These are phyloP conservation scores for Nakazawaea populi DNA, from an alignment of 805 yeast species.

Conservation along the genomic window DNA sequence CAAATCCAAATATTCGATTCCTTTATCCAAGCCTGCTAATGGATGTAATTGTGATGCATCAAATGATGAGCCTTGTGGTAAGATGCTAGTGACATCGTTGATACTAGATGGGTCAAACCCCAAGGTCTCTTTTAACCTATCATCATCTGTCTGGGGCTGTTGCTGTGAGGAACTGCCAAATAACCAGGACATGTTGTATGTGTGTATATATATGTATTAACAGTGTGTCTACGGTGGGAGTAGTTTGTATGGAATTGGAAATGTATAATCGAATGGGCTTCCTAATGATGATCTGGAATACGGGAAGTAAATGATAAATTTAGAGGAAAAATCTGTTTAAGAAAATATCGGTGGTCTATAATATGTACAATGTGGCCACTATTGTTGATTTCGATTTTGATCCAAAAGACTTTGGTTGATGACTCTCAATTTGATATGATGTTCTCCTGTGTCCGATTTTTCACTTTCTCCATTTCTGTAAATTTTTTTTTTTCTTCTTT, in stretches of 20 bases:
- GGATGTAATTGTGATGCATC: slow-evolving; percentile 82
- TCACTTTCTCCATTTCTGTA: not conserved
- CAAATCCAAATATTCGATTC: slow-evolving; percentile 82
- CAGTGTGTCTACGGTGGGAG: no score
- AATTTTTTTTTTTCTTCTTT: no score
- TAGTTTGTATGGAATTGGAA: no score
- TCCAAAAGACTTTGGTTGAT: no score
- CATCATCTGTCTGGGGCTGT: slow-evolving; percentile 15
- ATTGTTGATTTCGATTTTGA: no score
- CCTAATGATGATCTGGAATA: not conserved
- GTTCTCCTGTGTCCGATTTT: not conserved
- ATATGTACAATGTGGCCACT: not conserved
- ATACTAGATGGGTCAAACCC: slow-evolving; percentile 67
- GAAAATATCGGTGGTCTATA: not conserved
- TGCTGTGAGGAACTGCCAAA: slow-evolving; percentile 31
- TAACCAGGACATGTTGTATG: slow-evolving; percentile 39
- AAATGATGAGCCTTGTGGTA: slow-evolving; percentile 54
- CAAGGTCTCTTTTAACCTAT: slow-evolving; percentile 26
- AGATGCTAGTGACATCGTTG: slow-evolving; percentile 55
- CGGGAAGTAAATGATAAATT: not conserved
- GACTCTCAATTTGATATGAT: not conserved
- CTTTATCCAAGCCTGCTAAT: slow-evolving; percentile 85
- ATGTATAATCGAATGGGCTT: no score
- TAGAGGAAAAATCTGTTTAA: not conserved
- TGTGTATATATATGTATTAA: not conserved